A percentile compares a stretch with the other conserved stretches of the same genome.
Evolutionary conservation across 2,329 filamentous ascomycete genomes (phyloP).

Genomic region (Leptosphaerulina australis): DNA sequence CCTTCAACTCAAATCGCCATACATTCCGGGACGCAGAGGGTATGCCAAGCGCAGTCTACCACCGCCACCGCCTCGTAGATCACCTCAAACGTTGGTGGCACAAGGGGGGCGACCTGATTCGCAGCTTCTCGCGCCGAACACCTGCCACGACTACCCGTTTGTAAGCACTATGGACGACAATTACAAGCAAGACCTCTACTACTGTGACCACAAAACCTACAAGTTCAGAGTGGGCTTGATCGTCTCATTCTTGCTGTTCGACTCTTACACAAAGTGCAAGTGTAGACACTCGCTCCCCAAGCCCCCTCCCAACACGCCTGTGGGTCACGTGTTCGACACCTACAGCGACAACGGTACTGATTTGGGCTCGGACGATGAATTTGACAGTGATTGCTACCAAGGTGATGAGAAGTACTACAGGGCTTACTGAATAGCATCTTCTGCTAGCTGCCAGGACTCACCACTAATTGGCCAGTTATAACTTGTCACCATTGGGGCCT

Average conservation of each 20-base stretch:
- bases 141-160: background rate
- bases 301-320: background rate
- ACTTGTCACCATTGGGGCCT: slow-evolving; percentile 1
- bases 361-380: background rate
- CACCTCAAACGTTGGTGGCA: slow-evolving; percentile 32
- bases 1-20: slow-evolving; percentile 29
- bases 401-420: slow-evolving; percentile 7
- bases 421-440: background rate
- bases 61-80: slow-evolving; percentile 27
- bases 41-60: slow-evolving; percentile 31
- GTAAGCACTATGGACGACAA: background rate
- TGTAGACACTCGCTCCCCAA: background rate
- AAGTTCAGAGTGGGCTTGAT: background rate
- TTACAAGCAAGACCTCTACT: background rate
- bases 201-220: slow-evolving; percentile 1
- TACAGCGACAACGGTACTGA: background rate
- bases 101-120: slow-evolving; percentile 27
- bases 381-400: background rate
- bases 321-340: background rate
- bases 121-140: slow-evolving; percentile 20
- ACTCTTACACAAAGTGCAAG: background rate
- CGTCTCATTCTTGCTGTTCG: background rate
- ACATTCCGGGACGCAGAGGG: slow-evolving; percentile 36
- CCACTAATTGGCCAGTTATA: slow-evolving; percentile 8
- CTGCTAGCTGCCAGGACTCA: background rate